A percentile compares a stretch with the other conserved stretches of the same genome.
These are phyloP conservation scores for Phytophthora cryptogea DNA, from an alignment of 352 stramenopile species.

Conservation along the genomic window DNA sequence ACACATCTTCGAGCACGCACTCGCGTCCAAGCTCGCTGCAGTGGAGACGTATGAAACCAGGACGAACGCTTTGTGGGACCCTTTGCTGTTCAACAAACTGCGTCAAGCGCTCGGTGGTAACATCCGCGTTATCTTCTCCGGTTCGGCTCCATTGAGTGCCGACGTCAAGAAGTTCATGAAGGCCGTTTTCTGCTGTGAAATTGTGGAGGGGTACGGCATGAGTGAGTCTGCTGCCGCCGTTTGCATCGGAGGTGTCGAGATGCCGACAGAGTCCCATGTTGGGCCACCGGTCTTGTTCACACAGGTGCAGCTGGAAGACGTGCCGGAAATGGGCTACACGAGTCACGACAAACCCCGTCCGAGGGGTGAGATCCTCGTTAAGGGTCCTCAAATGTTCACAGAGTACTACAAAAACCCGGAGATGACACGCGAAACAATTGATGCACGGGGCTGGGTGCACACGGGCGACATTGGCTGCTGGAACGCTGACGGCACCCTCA, in stretches of 20 bases:
- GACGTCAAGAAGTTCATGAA: slow-evolving; percentile 94
- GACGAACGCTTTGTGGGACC: slow-evolving; percentile 86
- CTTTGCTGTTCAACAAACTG: slow-evolving; percentile 94
- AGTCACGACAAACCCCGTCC: slow-evolving; percentile 56
- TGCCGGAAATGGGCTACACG: slow-evolving; percentile 96
- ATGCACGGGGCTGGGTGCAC: slow-evolving; percentile 93
- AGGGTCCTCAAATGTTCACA: slow-evolving; percentile 75
- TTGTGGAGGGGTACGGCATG: slow-evolving; percentile 94
- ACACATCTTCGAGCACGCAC: slow-evolving; percentile 49
- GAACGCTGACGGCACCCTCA: slow-evolving; percentile 89
- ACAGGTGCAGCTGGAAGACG: slow-evolving; percentile 92
- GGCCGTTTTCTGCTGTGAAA: slow-evolving; percentile 85
- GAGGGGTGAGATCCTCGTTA: slow-evolving; percentile 56
- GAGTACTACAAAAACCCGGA: slow-evolving; percentile 94
- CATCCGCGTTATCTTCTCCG: slow-evolving; percentile 90
- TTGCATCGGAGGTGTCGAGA: slow-evolving; percentile 59
- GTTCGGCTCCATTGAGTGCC: slow-evolving; percentile 89
- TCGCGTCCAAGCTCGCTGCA: slow-evolving; percentile 40
- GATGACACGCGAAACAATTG: slow-evolving; percentile 89
- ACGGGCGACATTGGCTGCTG: slow-evolving; percentile 94
- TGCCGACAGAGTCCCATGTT: slow-evolving; percentile 84
- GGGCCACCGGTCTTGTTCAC: slow-evolving; percentile 77
- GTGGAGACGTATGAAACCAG: slow-evolving; percentile 35
- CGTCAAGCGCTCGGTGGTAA: slow-evolving; percentile 88
- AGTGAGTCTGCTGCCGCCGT: slow-evolving; percentile 90